A percentile compares a stretch with the other conserved stretches of the same genome.
phyloP scores from a whole-genome alignment of 2,329 filamentous ascomycete species.

The Fusarium heterosporum region DNA sequence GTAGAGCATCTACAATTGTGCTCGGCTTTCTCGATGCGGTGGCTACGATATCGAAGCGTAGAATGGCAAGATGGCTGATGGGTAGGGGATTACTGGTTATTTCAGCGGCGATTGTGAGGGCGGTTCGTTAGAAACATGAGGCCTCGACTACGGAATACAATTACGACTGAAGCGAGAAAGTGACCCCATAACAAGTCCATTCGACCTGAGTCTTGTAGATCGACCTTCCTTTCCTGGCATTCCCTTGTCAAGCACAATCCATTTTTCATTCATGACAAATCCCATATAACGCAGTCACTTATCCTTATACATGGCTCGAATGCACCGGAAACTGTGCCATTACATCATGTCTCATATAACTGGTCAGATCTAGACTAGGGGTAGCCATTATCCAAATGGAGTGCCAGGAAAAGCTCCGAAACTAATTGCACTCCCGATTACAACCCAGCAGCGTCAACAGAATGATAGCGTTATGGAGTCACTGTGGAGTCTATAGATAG shows the following conservation, averaged over 20 bases:
- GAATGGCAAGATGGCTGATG: too few species aligned
- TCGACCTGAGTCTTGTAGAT: not conserved
- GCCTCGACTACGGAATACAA: not conserved
- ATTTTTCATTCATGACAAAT: not conserved
- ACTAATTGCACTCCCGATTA: not conserved
- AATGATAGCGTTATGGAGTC: conserved; percentile 21
- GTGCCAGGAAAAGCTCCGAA: not conserved
- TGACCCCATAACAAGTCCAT: too few species aligned
- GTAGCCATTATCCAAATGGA: not conserved
- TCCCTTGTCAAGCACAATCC: not conserved
- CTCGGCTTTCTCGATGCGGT: too few species aligned
- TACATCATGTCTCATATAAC: conserved; percentile 13
- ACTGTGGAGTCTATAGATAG: conserved; percentile 22
- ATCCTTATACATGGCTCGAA: not conserved
- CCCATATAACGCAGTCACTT: not conserved
- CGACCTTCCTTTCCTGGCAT: not conserved
- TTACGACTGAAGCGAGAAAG: too few species aligned
- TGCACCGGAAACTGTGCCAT: not conserved
- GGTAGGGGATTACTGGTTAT: not conserved
- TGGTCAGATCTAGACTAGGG: conserved; percentile 1
- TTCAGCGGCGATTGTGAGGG: not conserved
- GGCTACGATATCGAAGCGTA: too few species aligned
- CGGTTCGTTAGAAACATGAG: too few species aligned
- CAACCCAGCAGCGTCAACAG: not conserved
- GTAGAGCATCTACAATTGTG: too few species aligned